These are phyloP conservation scores for Amanita exitialis DNA, from an alignment of 768 basidiomycete genomes.

Conservation along the genomic window DNA sequence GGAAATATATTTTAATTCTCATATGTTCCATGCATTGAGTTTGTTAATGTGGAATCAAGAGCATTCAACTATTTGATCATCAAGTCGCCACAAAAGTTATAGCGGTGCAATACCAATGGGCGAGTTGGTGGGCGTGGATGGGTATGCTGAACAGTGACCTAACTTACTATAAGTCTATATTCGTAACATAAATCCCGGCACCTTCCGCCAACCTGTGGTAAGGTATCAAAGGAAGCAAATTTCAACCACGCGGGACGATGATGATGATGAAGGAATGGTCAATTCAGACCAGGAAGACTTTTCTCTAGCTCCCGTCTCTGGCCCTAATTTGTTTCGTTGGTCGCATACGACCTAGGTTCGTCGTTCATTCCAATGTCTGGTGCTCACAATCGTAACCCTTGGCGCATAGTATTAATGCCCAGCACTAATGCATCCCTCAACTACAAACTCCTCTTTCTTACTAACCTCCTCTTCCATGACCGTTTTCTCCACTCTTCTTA, in stretches of 20 bases:
- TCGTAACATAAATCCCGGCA: no score
- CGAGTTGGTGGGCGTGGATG: no score
- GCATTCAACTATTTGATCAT: no score
- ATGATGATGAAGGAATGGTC: constrained; percentile 76
- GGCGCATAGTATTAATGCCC: neutral
- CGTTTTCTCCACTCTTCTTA: constrained; percentile 52
- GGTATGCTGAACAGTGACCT: no score
- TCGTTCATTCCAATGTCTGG: neutral
- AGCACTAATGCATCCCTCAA: constrained; percentile 30
- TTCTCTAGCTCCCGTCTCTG: constrained; percentile 13
- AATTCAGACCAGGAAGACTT: constrained; percentile 58
- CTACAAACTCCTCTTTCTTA: constrained; percentile 68
- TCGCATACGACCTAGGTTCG: neutral
- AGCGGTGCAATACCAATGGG: no score
- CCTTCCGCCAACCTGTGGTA: no score
- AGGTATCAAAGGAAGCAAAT: neutral
- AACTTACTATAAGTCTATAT: no score
- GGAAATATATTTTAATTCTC: no score
- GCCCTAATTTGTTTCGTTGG: constrained; percentile 47
- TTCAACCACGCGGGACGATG: constrained; percentile 24
- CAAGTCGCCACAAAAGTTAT: no score
- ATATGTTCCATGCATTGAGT: no score
- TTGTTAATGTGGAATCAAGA: no score
- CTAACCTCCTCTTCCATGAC: constrained; percentile 51
- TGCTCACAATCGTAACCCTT: neutral